Evolutionary conservation across 2,329 filamentous ascomycete genomes (phyloP), one percentile per base, ranked within the genome.

Genomic region (Polychaeton citri): DNA sequence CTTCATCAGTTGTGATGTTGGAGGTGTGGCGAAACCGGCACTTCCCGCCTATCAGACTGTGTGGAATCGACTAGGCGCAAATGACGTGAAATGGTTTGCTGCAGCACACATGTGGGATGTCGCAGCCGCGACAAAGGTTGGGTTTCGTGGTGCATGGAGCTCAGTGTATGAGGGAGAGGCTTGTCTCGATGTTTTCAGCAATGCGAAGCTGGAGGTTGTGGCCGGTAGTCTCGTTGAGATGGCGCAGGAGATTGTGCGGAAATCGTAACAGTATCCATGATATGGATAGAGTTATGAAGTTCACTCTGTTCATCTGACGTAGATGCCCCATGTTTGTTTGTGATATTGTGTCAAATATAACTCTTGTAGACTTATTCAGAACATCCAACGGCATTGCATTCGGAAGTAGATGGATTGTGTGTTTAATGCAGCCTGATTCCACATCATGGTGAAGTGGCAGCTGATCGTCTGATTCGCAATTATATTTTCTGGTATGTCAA

Each of bases 81-180:
- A 44, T 2, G 48, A 65, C 30, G 41, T 52, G 40, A 61, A 61
- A 32, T 74, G 70, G 70, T 74, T 74, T 48, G 71, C 68, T 1
- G 71, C 72, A 1, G 71, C 69, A 16, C 72, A 75, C 52, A 68
- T 69, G 61, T 75, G 71, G 72, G 71, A 76, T 55, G 69, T 71
- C 1, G 60, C 62, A 13, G 67, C 69, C 3, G 71, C 71, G 6
- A 60, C 58, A 33, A 60, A 57, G 37, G 61, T 60, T n/a, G 60
- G 24, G 64, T 50, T 74, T 48, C 64, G 61, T 35, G 67, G 66
- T 6, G 70, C 71, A 0, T 75, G 71, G 50, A 70, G 66, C 43
- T 61, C 64, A 2, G 57, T 69, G 0, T 67, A 63, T 43, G 71
- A 75, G 47, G 63, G 65, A 38, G 69, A 74, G 44, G 52, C 61